phyloP scores from a whole-genome alignment of 2,329 filamentous ascomycete genomes.

The Colletotrichum viniferum region DNA sequence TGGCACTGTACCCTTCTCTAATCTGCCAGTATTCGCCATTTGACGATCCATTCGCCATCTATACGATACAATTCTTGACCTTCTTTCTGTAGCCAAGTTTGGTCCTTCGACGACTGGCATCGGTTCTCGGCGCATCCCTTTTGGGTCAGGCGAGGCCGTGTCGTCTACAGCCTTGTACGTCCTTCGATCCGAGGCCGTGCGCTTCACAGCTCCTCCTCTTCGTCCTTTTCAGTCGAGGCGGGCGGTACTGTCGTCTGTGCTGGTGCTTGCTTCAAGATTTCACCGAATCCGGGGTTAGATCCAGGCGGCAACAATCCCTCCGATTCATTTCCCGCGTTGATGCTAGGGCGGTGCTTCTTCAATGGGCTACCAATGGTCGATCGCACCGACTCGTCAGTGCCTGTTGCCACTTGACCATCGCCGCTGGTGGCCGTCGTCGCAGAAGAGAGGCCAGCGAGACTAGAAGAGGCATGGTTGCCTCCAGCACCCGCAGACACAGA shows the following conservation, averaged over 20 bases:
- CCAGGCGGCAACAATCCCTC: not conserved
- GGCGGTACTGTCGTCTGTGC: not conserved
- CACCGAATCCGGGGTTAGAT: not conserved
- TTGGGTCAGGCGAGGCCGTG: not conserved
- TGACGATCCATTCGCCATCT: not conserved
- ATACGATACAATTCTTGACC: not conserved
- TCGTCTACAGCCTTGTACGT: not conserved
- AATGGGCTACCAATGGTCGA: constrained; percentile 20
- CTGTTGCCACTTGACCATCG: not conserved
- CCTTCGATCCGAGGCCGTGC: not conserved
- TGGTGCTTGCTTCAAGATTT: not conserved
- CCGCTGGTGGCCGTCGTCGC: not conserved
- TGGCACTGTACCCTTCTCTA: not conserved
- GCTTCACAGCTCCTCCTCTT: constrained; percentile 17
- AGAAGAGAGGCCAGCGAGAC: not conserved
- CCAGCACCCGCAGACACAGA: not conserved
- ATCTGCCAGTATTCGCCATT: not conserved
- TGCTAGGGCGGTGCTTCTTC: constrained; percentile 22
- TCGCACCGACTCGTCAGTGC: not conserved
- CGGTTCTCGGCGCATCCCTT: not conserved
- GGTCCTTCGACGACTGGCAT: not conserved
- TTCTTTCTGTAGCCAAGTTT: not conserved
- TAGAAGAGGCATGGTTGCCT: not conserved
- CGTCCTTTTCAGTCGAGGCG: not conserved
- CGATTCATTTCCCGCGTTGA: not conserved